These are phyloP conservation scores for Plasmodium gallinaceum DNA, from an alignment of 169 alveolate species.

Conservation along the genomic window DNA sequence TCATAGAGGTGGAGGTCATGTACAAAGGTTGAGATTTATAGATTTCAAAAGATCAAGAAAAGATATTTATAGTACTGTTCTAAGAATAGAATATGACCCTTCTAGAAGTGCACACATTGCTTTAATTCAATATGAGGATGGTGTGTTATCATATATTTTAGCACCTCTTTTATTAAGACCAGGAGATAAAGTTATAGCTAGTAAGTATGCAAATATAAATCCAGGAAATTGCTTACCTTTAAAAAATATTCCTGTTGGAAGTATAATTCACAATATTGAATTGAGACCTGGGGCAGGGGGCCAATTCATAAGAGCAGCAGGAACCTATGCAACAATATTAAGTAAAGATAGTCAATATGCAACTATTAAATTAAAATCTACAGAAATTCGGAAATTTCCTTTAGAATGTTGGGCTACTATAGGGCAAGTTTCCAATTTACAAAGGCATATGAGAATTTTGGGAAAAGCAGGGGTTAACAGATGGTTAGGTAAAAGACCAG, in stretches of 20 bases:
- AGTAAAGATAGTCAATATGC: constrained; percentile 88
- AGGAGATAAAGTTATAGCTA: constrained; percentile 90
- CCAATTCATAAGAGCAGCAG: constrained; percentile 90
- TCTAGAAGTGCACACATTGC: constrained; percentile 90
- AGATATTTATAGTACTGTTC: constrained; percentile 90
- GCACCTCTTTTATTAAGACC: constrained; percentile 91
- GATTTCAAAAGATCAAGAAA: constrained; percentile 92
- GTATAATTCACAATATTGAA: constrained; percentile 91
- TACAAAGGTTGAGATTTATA: constrained; percentile 89
- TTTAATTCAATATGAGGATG: constrained; percentile 91
- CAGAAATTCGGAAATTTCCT: constrained; percentile 91
- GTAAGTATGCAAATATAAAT: constrained; percentile 88
- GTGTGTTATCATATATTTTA: constrained; percentile 91
- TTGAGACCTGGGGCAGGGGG: constrained; percentile 93
- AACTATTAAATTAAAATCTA: constrained; percentile 89
- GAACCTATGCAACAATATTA: constrained; percentile 87
- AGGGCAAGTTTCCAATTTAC: constrained; percentile 89
- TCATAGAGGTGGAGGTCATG: constrained; percentile 92
- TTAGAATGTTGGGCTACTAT: constrained; percentile 92
- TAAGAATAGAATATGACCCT: constrained; percentile 90
- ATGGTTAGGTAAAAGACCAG: constrained; percentile 90
- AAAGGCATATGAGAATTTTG: constrained; percentile 81
- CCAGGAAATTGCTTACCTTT: constrained; percentile 93
- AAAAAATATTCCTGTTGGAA: constrained; percentile 87
- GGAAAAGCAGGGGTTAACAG: constrained; percentile 89